phyloP scores from a whole-genome alignment of 163 green algal genomes.

The Coccomyxa subellipsoidea region DNA sequence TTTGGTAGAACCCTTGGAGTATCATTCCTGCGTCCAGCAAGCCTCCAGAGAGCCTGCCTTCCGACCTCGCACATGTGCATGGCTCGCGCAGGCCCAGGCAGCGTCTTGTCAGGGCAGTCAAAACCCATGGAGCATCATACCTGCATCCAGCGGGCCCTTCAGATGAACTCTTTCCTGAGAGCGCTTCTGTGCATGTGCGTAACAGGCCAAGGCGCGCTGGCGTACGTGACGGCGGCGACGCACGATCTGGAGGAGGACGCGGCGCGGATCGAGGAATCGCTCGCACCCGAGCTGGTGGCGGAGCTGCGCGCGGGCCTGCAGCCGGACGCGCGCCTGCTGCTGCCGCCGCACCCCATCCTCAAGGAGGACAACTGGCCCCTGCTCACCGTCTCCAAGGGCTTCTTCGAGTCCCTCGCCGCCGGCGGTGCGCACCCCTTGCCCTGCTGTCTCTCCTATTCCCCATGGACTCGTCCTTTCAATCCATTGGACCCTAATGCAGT shows the following conservation, averaged over 20 bases:
- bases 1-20: too few relatives aligned
- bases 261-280: constrained; percentile 66
- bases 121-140: too few relatives aligned
- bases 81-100: too few relatives aligned
- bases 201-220: constrained; percentile 85
- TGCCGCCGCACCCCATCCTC: constrained; percentile 72
- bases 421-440: constrained; percentile 9
- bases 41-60: too few relatives aligned
- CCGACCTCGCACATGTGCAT: too few relatives aligned
- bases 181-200: background rate
- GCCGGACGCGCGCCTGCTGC: constrained; percentile 52
- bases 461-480: too few relatives aligned
- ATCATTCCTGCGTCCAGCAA: too few relatives aligned
- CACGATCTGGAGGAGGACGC: constrained; percentile 87
- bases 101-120: too few relatives aligned
- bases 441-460: background rate
- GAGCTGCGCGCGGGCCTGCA: constrained; percentile 4
- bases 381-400: constrained; percentile 94
- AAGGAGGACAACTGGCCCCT: constrained; percentile 96
- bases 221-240: constrained; percentile 85
- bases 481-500: too few relatives aligned
- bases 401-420: constrained; percentile 88
- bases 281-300: constrained; percentile 66
- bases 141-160: background rate
- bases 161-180: background rate